These are phyloP conservation scores for Limnanthes douglasii DNA, from an alignment of 345 rosid genomes.

Conservation along the genomic window DNA sequence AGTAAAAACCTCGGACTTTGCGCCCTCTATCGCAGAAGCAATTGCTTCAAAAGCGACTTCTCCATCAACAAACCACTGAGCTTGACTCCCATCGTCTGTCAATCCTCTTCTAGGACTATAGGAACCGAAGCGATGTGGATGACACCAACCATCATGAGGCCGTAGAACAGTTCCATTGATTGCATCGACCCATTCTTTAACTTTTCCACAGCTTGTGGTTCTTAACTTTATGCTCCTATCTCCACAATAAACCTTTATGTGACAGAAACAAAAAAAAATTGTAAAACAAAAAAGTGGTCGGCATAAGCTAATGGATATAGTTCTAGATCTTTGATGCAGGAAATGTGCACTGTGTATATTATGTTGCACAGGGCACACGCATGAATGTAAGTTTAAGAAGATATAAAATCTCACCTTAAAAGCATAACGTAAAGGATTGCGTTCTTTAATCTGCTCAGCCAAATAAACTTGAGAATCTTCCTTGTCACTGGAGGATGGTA, in stretches of 20 bases:
- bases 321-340: too few relatives aligned
- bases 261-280: slow-evolving; percentile 5
- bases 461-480: slow-evolving; percentile 20
- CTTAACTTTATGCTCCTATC: slow-evolving; percentile 40
- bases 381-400: too few relatives aligned
- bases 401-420: slow-evolving; percentile 28
- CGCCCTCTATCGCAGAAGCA: slow-evolving; percentile 64
- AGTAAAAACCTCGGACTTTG: slow-evolving; percentile 61
- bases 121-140: slow-evolving; percentile 69
- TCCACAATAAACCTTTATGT: slow-evolving; percentile 55
- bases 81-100: slow-evolving; percentile 74
- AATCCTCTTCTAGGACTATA: slow-evolving; percentile 78
- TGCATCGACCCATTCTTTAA: slow-evolving; percentile 64
- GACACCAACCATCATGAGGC: slow-evolving; percentile 49
- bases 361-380: too few relatives aligned
- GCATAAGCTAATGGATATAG: too few relatives aligned
- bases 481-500: slow-evolving; percentile 15
- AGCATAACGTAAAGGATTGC: slow-evolving; percentile 48
- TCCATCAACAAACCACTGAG: slow-evolving; percentile 89
- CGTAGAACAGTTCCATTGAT: slow-evolving; percentile 40
- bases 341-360: too few relatives aligned
- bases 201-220: slow-evolving; percentile 42
- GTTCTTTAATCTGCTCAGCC: slow-evolving; percentile 52
- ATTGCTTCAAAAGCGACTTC: slow-evolving; percentile 87
- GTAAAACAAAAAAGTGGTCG: background rate